These are phyloP conservation scores for Pichia sp. DNA, from an alignment of 1,139 yeast genomes.

Conservation along the genomic window DNA sequence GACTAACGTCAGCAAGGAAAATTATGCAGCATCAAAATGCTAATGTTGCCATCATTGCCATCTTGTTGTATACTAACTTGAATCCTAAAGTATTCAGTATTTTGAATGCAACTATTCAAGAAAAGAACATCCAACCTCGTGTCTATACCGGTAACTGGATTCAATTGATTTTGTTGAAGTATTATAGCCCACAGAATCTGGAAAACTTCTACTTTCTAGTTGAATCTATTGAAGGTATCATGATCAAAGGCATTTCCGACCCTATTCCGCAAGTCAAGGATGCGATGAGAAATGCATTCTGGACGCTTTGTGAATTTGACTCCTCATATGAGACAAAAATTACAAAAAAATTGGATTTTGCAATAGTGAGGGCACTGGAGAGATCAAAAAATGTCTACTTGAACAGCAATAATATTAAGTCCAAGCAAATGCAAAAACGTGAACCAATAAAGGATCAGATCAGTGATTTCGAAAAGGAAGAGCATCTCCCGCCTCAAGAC, in stretches of 20 bases:
- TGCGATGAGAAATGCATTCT: slow-evolving; percentile 65
- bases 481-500: not conserved
- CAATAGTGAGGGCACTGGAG: slow-evolving; percentile 40
- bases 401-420: slow-evolving; percentile 10
- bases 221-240: slow-evolving; percentile 48
- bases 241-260: slow-evolving; percentile 65
- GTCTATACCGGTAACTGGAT: slow-evolving; percentile 69
- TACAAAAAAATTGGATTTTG: slow-evolving; percentile 39
- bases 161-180: slow-evolving; percentile 53
- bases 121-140: slow-evolving; percentile 69
- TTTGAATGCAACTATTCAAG: slow-evolving; percentile 52
- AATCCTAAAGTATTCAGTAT: slow-evolving; percentile 50
- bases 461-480: not conserved
- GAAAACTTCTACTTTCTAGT: slow-evolving; percentile 36
- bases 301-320: slow-evolving; percentile 57
- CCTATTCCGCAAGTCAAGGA: slow-evolving; percentile 81
- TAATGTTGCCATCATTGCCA: slow-evolving; percentile 57
- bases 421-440: not conserved
- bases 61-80: slow-evolving; percentile 54
- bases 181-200: slow-evolving; percentile 35
- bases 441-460: slow-evolving; percentile 1
- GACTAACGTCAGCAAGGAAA: slow-evolving; percentile 71
- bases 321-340: slow-evolving; percentile 40
- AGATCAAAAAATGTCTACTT: slow-evolving; percentile 11
- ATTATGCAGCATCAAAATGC: slow-evolving; percentile 76